Conservation (phyloP, 2,329 filamentous ascomycete genomes). For the Cylindrodendrum hubeiense region DNA sequence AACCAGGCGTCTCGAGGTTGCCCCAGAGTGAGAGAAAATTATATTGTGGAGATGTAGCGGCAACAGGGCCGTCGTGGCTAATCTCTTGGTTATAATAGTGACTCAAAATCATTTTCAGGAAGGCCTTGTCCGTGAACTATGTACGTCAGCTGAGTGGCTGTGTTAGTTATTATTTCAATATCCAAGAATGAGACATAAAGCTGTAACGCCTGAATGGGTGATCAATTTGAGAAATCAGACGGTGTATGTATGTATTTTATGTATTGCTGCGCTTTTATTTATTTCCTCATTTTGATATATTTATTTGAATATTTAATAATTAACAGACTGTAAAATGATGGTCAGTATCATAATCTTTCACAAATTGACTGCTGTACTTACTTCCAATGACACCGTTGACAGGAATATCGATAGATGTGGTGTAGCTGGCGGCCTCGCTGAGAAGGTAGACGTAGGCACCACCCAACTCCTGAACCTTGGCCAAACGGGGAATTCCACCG, state of each 20-base stretch:
- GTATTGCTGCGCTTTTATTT: too few relatives aligned
- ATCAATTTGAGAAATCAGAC: background rate
- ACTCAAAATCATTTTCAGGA: too few relatives aligned
- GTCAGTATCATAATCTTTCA: background rate
- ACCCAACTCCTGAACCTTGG: constrained; percentile 64
- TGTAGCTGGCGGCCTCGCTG: constrained; percentile 63
- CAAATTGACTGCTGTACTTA: background rate
- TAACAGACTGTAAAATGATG: constrained; percentile 23
- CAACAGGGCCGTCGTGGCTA: too few relatives aligned
- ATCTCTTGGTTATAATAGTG: too few relatives aligned
- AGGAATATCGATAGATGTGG: constrained; percentile 63
- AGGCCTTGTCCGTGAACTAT: too few relatives aligned
- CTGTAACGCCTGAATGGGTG: too few relatives aligned
- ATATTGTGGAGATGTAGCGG: too few relatives aligned
- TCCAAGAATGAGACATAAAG: too few relatives aligned
- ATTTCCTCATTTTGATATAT: background rate
- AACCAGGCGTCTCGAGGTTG: too few relatives aligned
- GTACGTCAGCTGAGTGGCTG: too few relatives aligned
- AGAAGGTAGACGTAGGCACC: constrained; percentile 70
- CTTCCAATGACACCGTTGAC: constrained; percentile 39
- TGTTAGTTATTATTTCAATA: too few relatives aligned
- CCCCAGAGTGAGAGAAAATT: too few relatives aligned
- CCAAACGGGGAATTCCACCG: constrained; percentile 67
- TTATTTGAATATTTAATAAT: background rate
- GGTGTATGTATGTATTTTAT: background rate